Conservation (phyloP, 345 rosid genomes). For the Lepidium africanum region DNA sequence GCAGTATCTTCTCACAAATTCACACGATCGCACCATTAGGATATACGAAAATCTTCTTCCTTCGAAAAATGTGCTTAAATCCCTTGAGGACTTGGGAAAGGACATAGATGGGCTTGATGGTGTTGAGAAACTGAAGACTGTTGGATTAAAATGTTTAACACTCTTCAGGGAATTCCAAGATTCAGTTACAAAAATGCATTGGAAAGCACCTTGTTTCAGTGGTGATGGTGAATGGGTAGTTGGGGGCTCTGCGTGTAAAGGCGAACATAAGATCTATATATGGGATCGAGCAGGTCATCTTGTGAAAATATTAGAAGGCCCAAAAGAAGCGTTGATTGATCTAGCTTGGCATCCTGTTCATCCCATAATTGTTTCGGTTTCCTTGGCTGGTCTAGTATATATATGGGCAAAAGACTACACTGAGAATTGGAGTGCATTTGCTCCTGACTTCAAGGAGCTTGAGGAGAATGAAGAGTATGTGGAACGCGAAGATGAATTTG, state of each 20-base stretch:
- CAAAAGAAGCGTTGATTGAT: constrained; percentile 93
- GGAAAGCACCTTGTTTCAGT: constrained; percentile 99
- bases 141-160: constrained; percentile 74
- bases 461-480: constrained; percentile 99
- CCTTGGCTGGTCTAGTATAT: constrained; percentile 86
- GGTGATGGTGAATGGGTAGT: constrained; percentile 99
- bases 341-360: constrained; percentile 99
- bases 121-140: constrained; percentile 64
- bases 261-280: constrained; percentile 97
- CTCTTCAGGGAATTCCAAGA: constrained; percentile 95
- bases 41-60: constrained; percentile 93
- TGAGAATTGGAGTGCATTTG: constrained; percentile 99
- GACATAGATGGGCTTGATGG: constrained; percentile 42
- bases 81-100: constrained; percentile 41
- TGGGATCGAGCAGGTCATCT: constrained; percentile 98
- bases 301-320: constrained; percentile 98
- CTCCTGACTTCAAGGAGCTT: constrained; percentile 98
- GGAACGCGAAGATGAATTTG: constrained; percentile 97
- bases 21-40: constrained; percentile 86
- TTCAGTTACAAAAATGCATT: constrained; percentile 87
- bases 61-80: constrained; percentile 44
- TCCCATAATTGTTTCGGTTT: constrained; percentile 87
- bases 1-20: constrained; percentile 88
- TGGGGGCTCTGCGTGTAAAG: constrained; percentile 97
- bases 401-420: constrained; percentile 99